Evolutionary conservation across 345 rosid species (phyloP).

Genomic region (Populus pruinosa): DNA sequence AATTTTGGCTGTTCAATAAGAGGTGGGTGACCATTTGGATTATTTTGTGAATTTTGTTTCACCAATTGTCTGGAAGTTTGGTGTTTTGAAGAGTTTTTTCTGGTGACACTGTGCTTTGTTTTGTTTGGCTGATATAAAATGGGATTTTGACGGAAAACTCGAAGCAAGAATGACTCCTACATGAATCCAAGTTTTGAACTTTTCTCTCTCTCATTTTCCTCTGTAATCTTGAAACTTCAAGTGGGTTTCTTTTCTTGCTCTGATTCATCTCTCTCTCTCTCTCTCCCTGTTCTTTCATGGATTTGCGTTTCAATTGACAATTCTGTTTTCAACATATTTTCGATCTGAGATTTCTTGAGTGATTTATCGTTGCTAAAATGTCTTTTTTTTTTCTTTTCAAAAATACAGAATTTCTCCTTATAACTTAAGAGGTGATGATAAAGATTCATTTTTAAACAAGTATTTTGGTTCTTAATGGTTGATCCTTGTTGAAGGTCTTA

Average conservation of each 20-base stretch:
- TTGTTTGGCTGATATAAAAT: neutral
- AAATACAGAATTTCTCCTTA: neutral
- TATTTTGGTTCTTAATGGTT: conserved; percentile 11
- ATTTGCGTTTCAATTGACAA: conserved; percentile 8
- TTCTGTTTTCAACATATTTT: conserved; percentile 12
- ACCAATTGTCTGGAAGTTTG: conserved; percentile 10
- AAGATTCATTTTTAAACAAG: neutral
- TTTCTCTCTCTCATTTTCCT: neutral
- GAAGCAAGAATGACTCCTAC: neutral
- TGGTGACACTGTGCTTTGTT: conserved; percentile 12
- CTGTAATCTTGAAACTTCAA: neutral
- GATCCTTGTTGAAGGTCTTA: conserved; percentile 27
- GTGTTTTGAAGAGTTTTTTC: neutral
- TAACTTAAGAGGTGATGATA: neutral
- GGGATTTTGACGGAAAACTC: conserved; percentile 14
- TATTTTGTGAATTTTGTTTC: conserved; percentile 13
- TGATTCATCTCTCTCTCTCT: neutral
- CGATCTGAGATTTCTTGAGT: conserved; percentile 38
- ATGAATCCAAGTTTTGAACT: neutral
- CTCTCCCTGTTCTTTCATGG: neutral
- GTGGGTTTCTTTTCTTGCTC: neutral
- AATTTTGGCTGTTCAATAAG: neutral
- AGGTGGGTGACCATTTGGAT: neutral
- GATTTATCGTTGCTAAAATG: neutral
- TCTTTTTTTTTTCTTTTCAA: neutral